Evolutionary conservation across 2,329 filamentous ascomycete species (phyloP).

Genomic region (Cladosporium sp.): DNA sequence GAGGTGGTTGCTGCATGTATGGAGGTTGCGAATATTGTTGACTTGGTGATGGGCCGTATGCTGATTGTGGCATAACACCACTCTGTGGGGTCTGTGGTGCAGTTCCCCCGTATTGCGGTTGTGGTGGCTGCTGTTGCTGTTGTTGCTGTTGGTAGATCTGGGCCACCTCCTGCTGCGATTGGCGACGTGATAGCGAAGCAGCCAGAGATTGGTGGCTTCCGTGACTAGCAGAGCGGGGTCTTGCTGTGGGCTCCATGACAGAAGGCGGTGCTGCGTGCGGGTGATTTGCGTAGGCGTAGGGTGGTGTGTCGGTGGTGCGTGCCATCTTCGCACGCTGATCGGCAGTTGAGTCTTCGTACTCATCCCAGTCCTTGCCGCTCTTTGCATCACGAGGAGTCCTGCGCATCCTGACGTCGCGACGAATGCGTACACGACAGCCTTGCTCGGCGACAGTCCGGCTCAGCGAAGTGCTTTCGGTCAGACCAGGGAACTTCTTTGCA

Average conservation of each 20-base stretch:
- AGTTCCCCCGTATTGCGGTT: conserved; percentile 27
- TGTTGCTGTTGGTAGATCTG: conserved; percentile 33
- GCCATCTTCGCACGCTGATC: conserved; percentile 45
- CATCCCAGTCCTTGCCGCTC: conserved; percentile 61
- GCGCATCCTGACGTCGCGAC: conserved; percentile 89
- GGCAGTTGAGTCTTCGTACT: conserved; percentile 53
- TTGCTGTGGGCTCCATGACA: conserved; percentile 29
- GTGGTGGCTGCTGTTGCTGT: conserved; percentile 33
- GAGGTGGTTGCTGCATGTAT: conserved; percentile 28
- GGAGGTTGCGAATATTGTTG: conserved; percentile 26
- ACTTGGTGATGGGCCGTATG: conserved; percentile 29
- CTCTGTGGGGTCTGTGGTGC: conserved; percentile 38
- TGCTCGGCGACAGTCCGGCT: conserved; percentile 93
- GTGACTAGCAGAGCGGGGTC: conserved; percentile 38
- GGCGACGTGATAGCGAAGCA: conserved; percentile 32
- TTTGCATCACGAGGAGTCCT: conserved; percentile 65
- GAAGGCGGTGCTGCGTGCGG: conserved; percentile 14
- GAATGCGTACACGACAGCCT: conserved; percentile 91
- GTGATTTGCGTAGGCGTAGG: conserved; percentile 18
- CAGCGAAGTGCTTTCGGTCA: conserved; percentile 81
- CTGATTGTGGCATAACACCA: conserved; percentile 35
- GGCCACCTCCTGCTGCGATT: conserved; percentile 43
- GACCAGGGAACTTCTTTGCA: conserved; percentile 95
- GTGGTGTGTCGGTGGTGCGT: conserved; percentile 15
- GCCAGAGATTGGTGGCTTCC: conserved; percentile 29